Evolutionary conservation across 176 grass and related monocot genomes (phyloP).

Genomic region (Eremochloa ophiuroides): DNA sequence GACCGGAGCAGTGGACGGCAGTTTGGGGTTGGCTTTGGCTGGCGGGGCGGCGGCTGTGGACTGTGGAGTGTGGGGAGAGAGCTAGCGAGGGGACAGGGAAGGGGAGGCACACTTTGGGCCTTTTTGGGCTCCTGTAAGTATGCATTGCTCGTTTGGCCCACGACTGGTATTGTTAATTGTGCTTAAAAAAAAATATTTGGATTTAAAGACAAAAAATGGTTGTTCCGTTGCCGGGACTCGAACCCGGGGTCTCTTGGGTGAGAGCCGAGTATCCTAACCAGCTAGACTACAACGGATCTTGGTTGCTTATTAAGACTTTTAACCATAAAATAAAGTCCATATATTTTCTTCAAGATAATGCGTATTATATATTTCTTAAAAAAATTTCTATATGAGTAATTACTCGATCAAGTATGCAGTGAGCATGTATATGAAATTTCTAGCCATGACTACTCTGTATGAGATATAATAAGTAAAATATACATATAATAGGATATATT

Average conservation of each 20-base stretch:
- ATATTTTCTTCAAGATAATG: too few relatives aligned
- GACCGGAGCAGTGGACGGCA: not conserved
- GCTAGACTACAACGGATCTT: conserved; percentile 60
- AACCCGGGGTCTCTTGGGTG: conserved; percentile 68
- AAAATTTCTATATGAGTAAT: too few relatives aligned
- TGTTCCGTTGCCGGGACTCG: not conserved
- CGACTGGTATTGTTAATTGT: not conserved
- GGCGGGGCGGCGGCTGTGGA: not conserved
- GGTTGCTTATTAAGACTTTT: too few relatives aligned
- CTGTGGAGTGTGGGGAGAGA: not conserved
- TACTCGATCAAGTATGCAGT: too few relatives aligned
- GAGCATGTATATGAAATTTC: too few relatives aligned
- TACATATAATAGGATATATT: too few relatives aligned
- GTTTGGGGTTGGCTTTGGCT: not conserved
- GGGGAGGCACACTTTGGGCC: not conserved
- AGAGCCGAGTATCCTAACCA: conserved; percentile 98
- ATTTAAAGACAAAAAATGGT: not conserved
- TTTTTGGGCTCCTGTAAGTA: not conserved
- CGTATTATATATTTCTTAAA: too few relatives aligned
- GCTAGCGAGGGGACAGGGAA: not conserved
- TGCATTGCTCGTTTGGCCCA: not conserved
- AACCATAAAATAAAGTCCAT: too few relatives aligned
- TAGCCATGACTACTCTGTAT: too few relatives aligned
- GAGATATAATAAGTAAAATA: too few relatives aligned
- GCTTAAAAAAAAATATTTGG: not conserved